phyloP scores from a whole-genome alignment of 1,284 basidiomycete genomes.

The Papiliotrema laurentii region DNA sequence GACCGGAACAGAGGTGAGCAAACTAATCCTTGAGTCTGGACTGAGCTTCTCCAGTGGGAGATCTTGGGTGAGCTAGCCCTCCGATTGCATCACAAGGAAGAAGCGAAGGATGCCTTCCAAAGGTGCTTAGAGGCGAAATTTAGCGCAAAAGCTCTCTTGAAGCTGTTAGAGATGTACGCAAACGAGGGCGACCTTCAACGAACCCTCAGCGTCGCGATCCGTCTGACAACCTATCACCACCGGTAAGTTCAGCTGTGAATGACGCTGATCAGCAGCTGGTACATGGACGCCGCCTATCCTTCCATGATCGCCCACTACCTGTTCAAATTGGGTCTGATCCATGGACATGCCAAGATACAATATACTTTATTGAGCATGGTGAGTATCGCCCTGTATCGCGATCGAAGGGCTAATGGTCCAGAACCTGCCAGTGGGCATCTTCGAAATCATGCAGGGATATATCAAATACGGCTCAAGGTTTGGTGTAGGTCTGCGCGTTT shows the following conservation, averaged over 20 bases:
- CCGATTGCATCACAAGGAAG: constrained; percentile 91
- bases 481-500: constrained; percentile 6
- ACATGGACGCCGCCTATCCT: constrained; percentile 80
- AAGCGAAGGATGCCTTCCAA: constrained; percentile 95
- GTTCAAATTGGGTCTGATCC: constrained; percentile 89
- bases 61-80: constrained; percentile 92
- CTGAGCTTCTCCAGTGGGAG: no score
- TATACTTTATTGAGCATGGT: constrained; percentile 91
- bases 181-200: constrained; percentile 89
- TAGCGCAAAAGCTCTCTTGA: constrained; percentile 84
- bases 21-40: no score
- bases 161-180: constrained; percentile 89
- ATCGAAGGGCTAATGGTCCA: constrained; percentile 8
- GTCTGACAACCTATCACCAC: constrained; percentile 86
- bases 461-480: constrained; percentile 41
- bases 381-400: constrained; percentile 6
- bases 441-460: constrained; percentile 77
- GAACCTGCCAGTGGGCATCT: constrained; percentile 71
- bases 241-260: constrained; percentile 39
- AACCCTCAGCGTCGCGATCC: constrained; percentile 83
- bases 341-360: constrained; percentile 89
- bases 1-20: constrained; percentile 69
- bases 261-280: constrained; percentile 38
- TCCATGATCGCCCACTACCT: constrained; percentile 82
- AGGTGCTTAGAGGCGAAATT: constrained; percentile 87